phyloP scores from a whole-genome alignment of 1,139 yeast species.

The Zygosaccharomyces sapae region DNA sequence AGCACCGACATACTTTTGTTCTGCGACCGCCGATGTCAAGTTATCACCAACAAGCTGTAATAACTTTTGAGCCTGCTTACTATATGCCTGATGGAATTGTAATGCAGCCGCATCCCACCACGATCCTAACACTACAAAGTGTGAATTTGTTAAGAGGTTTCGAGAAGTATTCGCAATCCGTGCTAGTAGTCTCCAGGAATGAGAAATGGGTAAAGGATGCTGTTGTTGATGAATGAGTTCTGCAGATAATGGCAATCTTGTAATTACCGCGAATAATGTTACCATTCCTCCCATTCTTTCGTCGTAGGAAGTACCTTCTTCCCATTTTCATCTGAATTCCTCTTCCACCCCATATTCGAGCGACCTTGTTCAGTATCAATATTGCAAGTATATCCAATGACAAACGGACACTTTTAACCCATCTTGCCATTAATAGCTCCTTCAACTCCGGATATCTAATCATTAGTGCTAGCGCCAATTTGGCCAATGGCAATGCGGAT shows the following conservation, averaged over 20 bases:
- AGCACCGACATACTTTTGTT: slow-evolving; percentile 64
- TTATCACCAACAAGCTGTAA: slow-evolving; percentile 43
- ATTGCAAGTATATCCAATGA: slow-evolving; percentile 72
- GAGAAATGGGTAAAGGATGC: slow-evolving; percentile 52
- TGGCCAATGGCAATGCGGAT: slow-evolving; percentile 77
- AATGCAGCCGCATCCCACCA: slow-evolving; percentile 91
- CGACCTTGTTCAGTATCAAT: slow-evolving; percentile 84
- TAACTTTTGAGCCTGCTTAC: slow-evolving; percentile 65
- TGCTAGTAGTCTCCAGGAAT: slow-evolving; percentile 69
- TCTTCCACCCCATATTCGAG: slow-evolving; percentile 80
- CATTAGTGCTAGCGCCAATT: slow-evolving; percentile 54
- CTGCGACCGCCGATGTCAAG: slow-evolving; percentile 51
- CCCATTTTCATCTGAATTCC: slow-evolving; percentile 67
- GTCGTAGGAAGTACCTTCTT: slow-evolving; percentile 66
- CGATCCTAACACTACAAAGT: slow-evolving; percentile 65
- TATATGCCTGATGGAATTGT: slow-evolving; percentile 55
- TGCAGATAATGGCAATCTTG: slow-evolving; percentile 40
- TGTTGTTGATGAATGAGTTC: slow-evolving; percentile 30
- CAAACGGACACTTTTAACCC: slow-evolving; percentile 87
- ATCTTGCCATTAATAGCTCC: slow-evolving; percentile 68
- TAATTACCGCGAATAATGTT: slow-evolving; percentile 73
- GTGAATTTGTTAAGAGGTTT: slow-evolving; percentile 55
- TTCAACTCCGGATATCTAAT: slow-evolving; percentile 59
- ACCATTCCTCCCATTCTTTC: slow-evolving; percentile 85
- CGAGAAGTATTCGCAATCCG: slow-evolving; percentile 58